Evolutionary conservation across 331 rosid species (phyloP), one percentile per base, ranked within the genome.

Genomic region (Malus hybrid): DNA sequence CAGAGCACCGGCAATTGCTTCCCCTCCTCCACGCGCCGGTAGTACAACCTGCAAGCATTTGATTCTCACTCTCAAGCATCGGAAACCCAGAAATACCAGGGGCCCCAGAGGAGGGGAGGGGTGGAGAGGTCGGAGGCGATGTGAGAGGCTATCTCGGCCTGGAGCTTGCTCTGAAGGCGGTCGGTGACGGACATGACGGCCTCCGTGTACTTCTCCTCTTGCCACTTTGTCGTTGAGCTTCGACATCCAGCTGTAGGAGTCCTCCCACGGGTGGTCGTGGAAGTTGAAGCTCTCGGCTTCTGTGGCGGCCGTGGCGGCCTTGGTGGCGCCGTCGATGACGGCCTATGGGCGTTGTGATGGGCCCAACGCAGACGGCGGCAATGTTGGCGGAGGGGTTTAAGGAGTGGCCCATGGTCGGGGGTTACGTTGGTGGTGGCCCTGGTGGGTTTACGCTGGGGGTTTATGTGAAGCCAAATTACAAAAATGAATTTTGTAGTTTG

Each of bases 11-110:
- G 89, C 65, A 86, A 87, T 60, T 90, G 96, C 85, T 94, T 94
- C 6, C 92, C 97, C 76, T 94, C 97, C 80, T 94, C 97, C n/a
- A 84, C 89, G 64, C 96, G 97, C 22, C 97, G 89, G 78, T 92
- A 94, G 76, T 93, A 93, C 89, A 90, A 75, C 96, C 96, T 93
- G 82, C 34, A 61, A 7, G 30, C 32, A 30, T 18, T 11, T 4
- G 20, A 32, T 57, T 56, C 24, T 19, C 28, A 30, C 10, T 61
- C 10, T 61, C 11, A 63, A 9, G 4, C 6, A 30, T 2, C 9
- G 28, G 24, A 71, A 39, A 56, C 9, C 4, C 58, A 19, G 56
- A 80, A 70, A 22, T 72, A 87, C 97, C 99, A 94, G 18, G 97
- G 97, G 5, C 97, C 97, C 95, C 90, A 90, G 50, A 86, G 92